A percentile compares a stretch with the other conserved stretches of the same genome.
Conservation (phyloP, 257 asterid genomes). For the Scutellaria galericulata region DNA sequence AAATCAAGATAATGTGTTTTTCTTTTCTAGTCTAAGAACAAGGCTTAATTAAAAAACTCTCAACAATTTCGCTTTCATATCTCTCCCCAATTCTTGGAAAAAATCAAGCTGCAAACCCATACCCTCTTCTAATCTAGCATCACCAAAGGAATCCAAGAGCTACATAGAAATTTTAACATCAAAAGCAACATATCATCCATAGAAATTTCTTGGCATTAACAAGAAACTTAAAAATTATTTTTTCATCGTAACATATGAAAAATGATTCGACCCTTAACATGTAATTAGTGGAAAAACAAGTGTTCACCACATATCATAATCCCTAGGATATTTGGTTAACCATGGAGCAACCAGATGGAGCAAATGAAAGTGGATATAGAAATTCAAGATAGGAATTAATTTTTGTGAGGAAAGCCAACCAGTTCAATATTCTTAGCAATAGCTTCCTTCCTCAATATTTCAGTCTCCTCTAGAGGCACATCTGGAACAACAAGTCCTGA, state of each 20-base stretch:
- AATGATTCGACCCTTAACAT: background rate
- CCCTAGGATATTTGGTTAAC: background rate
- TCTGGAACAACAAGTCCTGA: constrained; percentile 94
- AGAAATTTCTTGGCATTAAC: background rate
- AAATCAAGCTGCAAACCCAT: constrained; percentile 12
- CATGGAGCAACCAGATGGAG: constrained; percentile 12
- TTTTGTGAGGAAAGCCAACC: constrained; percentile 51
- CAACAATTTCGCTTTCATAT: background rate
- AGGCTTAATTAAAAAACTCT: background rate
- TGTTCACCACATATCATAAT: constrained; percentile 2
- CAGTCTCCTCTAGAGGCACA: constrained; percentile 90
- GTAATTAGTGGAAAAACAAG: background rate
- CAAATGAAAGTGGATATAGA: constrained; percentile 16
- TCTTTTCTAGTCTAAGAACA: background rate
- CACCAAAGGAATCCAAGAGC: background rate
- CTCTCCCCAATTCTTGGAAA: background rate
- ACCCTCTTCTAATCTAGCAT: constrained; percentile 11
- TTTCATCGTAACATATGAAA: background rate
- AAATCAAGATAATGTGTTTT: background rate
- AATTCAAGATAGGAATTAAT: constrained; percentile 19
- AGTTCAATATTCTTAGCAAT: constrained; percentile 64
- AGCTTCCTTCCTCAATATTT: constrained; percentile 82
- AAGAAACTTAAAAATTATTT: background rate
- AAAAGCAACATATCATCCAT: background rate
- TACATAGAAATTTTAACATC: constrained; percentile 1